These are phyloP conservation scores for Coprinopsis marcescibilis DNA, from an alignment of 768 basidiomycete genomes.

Conservation along the genomic window DNA sequence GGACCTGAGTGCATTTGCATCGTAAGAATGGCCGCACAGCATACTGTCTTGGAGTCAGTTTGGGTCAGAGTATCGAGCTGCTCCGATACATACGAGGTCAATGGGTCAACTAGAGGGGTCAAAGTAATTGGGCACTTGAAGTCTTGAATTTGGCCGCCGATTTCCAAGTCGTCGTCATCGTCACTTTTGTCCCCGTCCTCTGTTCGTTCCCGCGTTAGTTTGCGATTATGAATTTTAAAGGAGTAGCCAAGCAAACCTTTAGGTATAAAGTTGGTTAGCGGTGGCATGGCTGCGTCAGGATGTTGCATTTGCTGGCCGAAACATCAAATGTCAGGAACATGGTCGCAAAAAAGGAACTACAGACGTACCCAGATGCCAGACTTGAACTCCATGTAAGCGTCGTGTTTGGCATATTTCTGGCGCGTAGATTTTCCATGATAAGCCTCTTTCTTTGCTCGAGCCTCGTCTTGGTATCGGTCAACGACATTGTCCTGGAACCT, in stretches of 20 bases:
- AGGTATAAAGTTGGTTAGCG: conserved; percentile 65
- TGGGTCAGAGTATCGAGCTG: conserved; percentile 6
- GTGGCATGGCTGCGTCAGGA: conserved; percentile 66
- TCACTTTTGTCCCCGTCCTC: conserved; percentile 80
- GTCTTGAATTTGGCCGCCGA: conserved; percentile 80
- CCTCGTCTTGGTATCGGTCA: conserved; percentile 43
- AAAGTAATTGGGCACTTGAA: conserved; percentile 83
- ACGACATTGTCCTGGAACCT: conserved; percentile 42
- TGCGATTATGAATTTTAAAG: background rate
- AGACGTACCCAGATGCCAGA: conserved; percentile 60
- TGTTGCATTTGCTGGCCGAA: conserved; percentile 55
- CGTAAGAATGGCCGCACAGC: conserved; percentile 81
- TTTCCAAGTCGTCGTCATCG: conserved; percentile 79
- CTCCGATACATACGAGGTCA: conserved; percentile 64
- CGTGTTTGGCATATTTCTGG: conserved; percentile 69
- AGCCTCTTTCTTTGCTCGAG: conserved; percentile 34
- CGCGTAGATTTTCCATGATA: conserved; percentile 62
- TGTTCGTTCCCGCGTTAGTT: too few species aligned
- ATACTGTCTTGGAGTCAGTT: conserved; percentile 31
- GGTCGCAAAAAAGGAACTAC: background rate
- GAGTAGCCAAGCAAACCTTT: conserved; percentile 40
- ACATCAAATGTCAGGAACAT: conserved; percentile 5
- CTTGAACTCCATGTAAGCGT: conserved; percentile 57
- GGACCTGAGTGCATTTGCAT: conserved; percentile 60
- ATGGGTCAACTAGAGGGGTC: conserved; percentile 58